Evolutionary conservation across 2,329 filamentous ascomycete genomes (phyloP).

Genomic region (Xylaria sp.): DNA sequence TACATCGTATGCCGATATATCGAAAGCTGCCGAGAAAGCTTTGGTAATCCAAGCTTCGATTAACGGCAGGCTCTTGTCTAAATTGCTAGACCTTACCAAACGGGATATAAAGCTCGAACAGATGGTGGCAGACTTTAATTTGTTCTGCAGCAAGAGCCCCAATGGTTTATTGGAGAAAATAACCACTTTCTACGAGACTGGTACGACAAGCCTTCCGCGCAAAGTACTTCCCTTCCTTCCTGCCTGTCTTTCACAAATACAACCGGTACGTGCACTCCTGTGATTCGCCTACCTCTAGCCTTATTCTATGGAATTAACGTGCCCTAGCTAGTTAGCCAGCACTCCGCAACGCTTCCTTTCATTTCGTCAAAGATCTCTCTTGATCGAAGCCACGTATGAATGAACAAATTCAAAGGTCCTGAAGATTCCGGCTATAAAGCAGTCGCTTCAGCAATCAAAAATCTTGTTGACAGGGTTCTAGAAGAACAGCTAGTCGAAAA

Average conservation of each 20-base stretch:
- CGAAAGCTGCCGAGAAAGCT: background rate
- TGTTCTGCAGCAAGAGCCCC: background rate
- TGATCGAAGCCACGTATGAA: background rate
- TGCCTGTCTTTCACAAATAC: background rate
- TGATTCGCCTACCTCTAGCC: too few species aligned
- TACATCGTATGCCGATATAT: background rate
- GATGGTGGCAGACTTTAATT: background rate
- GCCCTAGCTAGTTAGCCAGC: background rate
- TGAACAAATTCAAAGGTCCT: slow-evolving; percentile 14
- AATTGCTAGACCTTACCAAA: background rate
- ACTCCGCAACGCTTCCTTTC: background rate
- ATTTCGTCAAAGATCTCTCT: background rate
- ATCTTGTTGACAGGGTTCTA: background rate
- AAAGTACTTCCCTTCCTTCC: background rate
- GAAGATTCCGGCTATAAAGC: background rate
- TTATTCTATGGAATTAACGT: background rate
- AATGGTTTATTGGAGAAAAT: background rate
- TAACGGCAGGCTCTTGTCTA: background rate
- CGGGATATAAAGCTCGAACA: background rate
- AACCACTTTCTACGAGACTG: slow-evolving; percentile 13
- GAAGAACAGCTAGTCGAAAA: background rate
- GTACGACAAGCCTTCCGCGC: background rate
- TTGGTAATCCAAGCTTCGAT: background rate
- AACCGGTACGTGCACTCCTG: slow-evolving; percentile 3
- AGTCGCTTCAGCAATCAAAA: background rate